These are phyloP conservation scores for Sporothrix variecibatus DNA, from an alignment of 2,329 filamentous ascomycete genomes.

Conservation along the genomic window DNA sequence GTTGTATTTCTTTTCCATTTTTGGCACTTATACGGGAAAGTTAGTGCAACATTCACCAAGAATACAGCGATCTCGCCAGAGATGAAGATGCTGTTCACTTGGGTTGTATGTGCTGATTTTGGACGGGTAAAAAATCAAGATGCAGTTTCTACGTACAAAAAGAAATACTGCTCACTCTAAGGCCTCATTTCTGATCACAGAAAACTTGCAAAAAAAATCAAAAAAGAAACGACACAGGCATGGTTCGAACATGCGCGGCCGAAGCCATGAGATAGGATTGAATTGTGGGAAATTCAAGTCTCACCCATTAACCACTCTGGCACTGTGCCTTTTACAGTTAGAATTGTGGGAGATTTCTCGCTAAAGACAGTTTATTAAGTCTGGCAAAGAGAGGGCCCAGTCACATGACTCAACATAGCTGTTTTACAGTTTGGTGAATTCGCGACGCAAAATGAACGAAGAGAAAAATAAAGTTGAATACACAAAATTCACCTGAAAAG, in stretches of 20 bases:
- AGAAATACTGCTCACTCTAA: too few relatives aligned
- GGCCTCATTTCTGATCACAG: too few relatives aligned
- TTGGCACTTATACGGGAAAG: constrained; percentile 9
- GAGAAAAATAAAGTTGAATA: neutral
- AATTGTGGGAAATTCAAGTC: constrained; percentile 30
- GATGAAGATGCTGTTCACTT: too few relatives aligned
- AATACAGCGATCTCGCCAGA: too few relatives aligned
- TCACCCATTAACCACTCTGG: constrained; percentile 34
- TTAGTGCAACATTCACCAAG: neutral
- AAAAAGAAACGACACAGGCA: constrained; percentile 31
- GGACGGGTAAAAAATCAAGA: too few relatives aligned
- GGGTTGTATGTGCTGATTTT: too few relatives aligned
- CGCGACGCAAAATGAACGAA: neutral
- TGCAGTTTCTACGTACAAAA: too few relatives aligned
- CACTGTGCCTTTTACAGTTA: constrained; percentile 30
- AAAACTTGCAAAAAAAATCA: neutral
- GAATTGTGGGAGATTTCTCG: neutral
- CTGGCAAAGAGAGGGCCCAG: neutral
- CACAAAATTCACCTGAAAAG: neutral
- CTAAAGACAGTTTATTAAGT: neutral
- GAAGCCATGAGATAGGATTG: constrained; percentile 33
- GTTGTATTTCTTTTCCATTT: constrained; percentile 1
- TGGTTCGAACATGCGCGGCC: constrained; percentile 34
- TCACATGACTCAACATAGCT: neutral
- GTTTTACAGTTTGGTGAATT: neutral